Evolutionary conservation across 179 eudicot genomes (phyloP), one percentile per base, ranked within the genome.

Genomic region (Camellia oleifera): DNA sequence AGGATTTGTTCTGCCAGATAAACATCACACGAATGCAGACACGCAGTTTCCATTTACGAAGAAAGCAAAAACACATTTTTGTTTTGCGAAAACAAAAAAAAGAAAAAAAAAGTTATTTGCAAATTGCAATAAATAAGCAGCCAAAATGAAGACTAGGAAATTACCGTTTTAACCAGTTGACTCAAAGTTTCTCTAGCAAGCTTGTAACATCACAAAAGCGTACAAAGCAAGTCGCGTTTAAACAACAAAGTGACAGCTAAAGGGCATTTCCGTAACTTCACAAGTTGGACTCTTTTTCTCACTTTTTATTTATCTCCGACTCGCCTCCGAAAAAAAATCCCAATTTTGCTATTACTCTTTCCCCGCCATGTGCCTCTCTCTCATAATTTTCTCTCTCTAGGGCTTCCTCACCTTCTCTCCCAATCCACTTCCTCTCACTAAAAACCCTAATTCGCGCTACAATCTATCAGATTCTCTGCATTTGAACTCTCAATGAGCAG

Each of bases 361-460:
- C 89, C 91, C 90, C 91, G 92, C 97, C 91, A 88, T 90, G 88
- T 83, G 87, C 72, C 60, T 79, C 74, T 81, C 81, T 65, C 79
- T 81, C 75, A 18, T 5, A 73, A 26, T 69, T 78, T 48, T 82
- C 90, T 84, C 88, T 85, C 83, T 81, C 94, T 89, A 90, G 93
- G 94, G 90, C 90, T 87, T 78, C 46, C 13, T 62, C 60, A 18
- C 10, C 26, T 7, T 10, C 72, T 23, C 76, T 17, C 71, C 53
- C 73, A 77, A 53, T 77, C 70, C 62, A 63, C 82, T 79, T 75
- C 68, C 81, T 48, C 75, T 68, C 50, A 69, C 72, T 81, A 73
- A 80, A 85, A 87, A 75, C 63, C 81, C 72, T 23, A 76, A 77
- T 82, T 54, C 79, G 7, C 12, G 15, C 62, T 13, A 52, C 1